These are phyloP conservation scores for Gossypium arboreum DNA, from an alignment of 345 rosid species.

Conservation along the genomic window DNA sequence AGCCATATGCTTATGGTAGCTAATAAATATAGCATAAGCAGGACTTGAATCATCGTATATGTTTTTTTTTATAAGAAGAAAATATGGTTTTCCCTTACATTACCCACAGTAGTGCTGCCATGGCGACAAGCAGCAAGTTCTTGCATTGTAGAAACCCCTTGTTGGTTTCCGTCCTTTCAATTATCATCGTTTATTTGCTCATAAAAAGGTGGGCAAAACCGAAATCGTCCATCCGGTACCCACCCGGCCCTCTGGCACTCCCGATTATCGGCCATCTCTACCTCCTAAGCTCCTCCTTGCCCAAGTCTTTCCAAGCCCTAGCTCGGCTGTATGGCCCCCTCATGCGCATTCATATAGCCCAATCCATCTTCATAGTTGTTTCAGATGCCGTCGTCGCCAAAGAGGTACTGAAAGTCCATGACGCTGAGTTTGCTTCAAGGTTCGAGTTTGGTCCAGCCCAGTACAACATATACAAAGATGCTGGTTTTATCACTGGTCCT, in stretches of 20 bases:
- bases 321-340: conserved; percentile 56
- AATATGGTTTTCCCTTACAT: neutral
- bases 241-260: conserved; percentile 41
- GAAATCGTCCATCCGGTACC: conserved; percentile 13
- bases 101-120: neutral
- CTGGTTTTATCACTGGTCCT: conserved; percentile 51
- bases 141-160: conserved; percentile 10
- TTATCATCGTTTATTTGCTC: conserved; percentile 12
- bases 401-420: conserved; percentile 46
- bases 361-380: conserved; percentile 35
- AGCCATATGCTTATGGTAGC: neutral
- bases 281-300: conserved; percentile 40
- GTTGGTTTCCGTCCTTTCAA: conserved; percentile 7
- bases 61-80: neutral
- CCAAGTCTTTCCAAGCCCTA: conserved; percentile 45
- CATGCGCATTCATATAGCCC: conserved; percentile 44
- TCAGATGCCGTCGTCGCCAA: conserved; percentile 45
- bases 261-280: conserved; percentile 51
- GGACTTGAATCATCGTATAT: neutral
- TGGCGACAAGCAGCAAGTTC: neutral
- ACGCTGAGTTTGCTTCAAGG: conserved; percentile 49
- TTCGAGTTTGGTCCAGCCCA: conserved; percentile 48
- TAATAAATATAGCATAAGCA: neutral
- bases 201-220: neutral
- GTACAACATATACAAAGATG: conserved; percentile 46